Evolutionary conservation across 352 stramenopile species (phyloP), one percentile per base, ranked within the genome.

Genomic region (Phytopythium sindhum): DNA sequence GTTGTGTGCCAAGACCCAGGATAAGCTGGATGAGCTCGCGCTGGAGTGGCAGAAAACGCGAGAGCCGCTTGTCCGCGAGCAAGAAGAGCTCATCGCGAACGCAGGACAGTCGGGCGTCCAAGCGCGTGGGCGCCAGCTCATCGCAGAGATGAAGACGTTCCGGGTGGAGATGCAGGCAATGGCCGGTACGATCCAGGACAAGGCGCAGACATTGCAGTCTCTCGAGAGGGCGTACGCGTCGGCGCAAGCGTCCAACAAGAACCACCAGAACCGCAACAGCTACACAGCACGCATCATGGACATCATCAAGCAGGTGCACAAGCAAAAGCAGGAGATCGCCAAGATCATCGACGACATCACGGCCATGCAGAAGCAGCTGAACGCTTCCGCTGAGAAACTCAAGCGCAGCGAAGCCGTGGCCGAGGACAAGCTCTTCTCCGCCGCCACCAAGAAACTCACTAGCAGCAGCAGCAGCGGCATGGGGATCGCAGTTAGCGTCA

Each of bases 221-320:
- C 74, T 97, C 11, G 84, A 96, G 48, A 81, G 77, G 17, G 69
- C 76, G 35, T 83, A 84, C 54, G 73, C 78, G 88, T 10, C 75
- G 75, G 5, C 80, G 72, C 37, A 69, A 84, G 41, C 58, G 80
- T 33, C 53, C 29, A 59, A 59, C 33, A 35, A 52, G 37, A 61
- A 21, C 19, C 37, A 52, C 2, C 55, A 69, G 84, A 90, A 60
- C n/a, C 86, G 89, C 42, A 88, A 75, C 65, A 84, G 89, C 65
- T 97, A 97, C 74, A 96, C 82, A 29, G 80, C 83, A 33, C 86
- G 89, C 2, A 96, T 97, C 64, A 89, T 96, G 78, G 89, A 96
- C 64, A 96, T 97, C 64, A 97, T 93, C 74, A 92, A 93, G 64
- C 81, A 92, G 42, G 86, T 96, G 29, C 79, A 91, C 65, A 96